Conservation (phyloP, 2,329 filamentous ascomycete species). For the Paracoccidioides lutzii region DNA sequence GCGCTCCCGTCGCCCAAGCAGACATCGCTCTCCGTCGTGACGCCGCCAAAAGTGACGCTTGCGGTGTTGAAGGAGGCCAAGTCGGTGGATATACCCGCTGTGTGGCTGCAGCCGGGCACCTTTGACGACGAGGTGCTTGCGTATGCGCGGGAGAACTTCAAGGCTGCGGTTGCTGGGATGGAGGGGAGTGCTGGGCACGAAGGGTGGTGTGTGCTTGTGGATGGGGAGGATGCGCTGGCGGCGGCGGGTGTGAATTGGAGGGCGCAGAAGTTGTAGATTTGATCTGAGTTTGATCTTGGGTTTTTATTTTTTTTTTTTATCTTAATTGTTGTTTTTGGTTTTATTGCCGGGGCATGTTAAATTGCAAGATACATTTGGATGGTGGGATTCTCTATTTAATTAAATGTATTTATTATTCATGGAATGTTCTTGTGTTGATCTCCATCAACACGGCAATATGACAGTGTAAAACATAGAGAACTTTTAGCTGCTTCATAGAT, state of each 20-base stretch:
- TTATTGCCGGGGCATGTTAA: too few relatives aligned
- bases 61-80: conserved; percentile 65
- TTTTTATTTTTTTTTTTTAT: neutral
- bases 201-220: conserved; percentile 80
- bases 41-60: conserved; percentile 65
- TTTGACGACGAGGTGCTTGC: conserved; percentile 64
- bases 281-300: too few relatives aligned
- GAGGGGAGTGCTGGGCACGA: conserved; percentile 53
- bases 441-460: too few relatives aligned
- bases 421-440: too few relatives aligned
- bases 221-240: conserved; percentile 51
- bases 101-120: conserved; percentile 86
- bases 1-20: conserved; percentile 52
- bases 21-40: conserved; percentile 76
- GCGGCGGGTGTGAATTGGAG: conserved; percentile 45
- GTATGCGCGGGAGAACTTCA: conserved; percentile 57
- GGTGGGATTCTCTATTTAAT: too few relatives aligned
- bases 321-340: neutral
- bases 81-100: conserved; percentile 55
- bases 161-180: conserved; percentile 53
- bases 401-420: too few relatives aligned
- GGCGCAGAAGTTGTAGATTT: conserved; percentile 27
- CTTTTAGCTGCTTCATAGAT: too few relatives aligned
- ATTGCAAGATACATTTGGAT: too few relatives aligned
- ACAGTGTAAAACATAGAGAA: too few relatives aligned